These are phyloP conservation scores for Apiospora malaysiana DNA, from an alignment of 2,329 filamentous ascomycete species.

Conservation along the genomic window DNA sequence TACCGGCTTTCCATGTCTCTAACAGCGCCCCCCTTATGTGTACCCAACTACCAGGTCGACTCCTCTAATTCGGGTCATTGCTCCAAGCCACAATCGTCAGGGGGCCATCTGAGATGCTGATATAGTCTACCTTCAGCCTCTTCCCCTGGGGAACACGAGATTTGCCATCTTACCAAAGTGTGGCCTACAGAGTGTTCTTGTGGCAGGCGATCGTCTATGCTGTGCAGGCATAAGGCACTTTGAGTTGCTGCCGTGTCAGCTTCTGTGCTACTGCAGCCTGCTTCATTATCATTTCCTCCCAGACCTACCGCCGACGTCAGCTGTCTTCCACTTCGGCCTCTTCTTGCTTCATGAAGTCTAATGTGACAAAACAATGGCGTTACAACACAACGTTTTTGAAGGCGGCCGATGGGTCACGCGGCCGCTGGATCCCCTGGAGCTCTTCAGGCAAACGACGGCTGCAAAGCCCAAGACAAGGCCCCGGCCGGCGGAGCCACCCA, in stretches of 20 bases:
- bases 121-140: slow-evolving; percentile 14
- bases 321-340: slow-evolving; percentile 1
- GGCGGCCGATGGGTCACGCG: slow-evolving; percentile 64
- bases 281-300: slow-evolving; percentile 14
- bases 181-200: slow-evolving; percentile 12
- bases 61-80: not conserved
- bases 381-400: slow-evolving; percentile 60
- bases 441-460: slow-evolving; percentile 37
- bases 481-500: slow-evolving; percentile 50
- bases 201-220: slow-evolving; percentile 20
- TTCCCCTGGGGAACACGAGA: not conserved
- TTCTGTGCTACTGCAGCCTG: slow-evolving; percentile 21
- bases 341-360: slow-evolving; percentile 1
- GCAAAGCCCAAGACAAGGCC: slow-evolving; percentile 41
- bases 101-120: slow-evolving; percentile 4
- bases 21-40: not conserved
- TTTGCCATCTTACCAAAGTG: slow-evolving; percentile 13
- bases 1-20: slow-evolving; percentile 8
- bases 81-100: slow-evolving; percentile 16
- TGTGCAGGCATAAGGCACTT: slow-evolving; percentile 9
- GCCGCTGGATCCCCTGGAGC: slow-evolving; percentile 49
- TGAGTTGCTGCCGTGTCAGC: slow-evolving; percentile 25
- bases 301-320: not conserved
- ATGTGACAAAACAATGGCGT: slow-evolving; percentile 45
- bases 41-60: slow-evolving; percentile 16